These are phyloP conservation scores for Incumbomyces delicatus DNA, from an alignment of 2,329 filamentous ascomycete genomes.

Conservation along the genomic window DNA sequence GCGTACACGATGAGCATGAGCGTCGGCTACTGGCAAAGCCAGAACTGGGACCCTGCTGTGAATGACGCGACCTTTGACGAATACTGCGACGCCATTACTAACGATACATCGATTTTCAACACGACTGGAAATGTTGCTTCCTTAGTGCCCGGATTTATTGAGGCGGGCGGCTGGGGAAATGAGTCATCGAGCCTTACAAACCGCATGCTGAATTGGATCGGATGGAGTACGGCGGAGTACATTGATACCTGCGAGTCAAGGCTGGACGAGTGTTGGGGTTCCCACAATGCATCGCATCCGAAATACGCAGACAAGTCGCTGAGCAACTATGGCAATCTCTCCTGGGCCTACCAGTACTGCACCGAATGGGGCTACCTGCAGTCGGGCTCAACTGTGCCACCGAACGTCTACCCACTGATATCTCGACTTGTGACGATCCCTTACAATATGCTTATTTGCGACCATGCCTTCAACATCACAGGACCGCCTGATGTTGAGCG, in stretches of 20 bases:
- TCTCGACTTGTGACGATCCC: constrained; percentile 60
- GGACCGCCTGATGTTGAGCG: constrained; percentile 50
- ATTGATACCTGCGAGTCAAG: constrained; percentile 32
- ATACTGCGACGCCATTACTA: constrained; percentile 50
- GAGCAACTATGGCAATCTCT: constrained; percentile 34
- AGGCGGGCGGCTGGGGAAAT: constrained; percentile 38
- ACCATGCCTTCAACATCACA: constrained; percentile 59
- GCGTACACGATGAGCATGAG: constrained; percentile 36
- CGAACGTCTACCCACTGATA: constrained; percentile 55
- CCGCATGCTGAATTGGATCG: constrained; percentile 48
- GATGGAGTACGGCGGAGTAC: constrained; percentile 40
- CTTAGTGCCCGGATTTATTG: constrained; percentile 36
- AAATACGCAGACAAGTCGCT: constrained; percentile 37
- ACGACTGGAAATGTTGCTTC: constrained; percentile 30
- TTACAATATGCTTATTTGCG: constrained; percentile 54
- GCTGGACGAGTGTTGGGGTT: constrained; percentile 44
- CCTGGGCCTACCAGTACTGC: constrained; percentile 51
- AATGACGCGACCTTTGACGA: constrained; percentile 40
- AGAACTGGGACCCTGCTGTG: constrained; percentile 51
- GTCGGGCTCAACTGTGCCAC: constrained; percentile 60
- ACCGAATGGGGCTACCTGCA: constrained; percentile 66
- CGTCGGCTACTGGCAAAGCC: constrained; percentile 44
- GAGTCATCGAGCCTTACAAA: constrained; percentile 36
- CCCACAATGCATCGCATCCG: constrained; percentile 35
- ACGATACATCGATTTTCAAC: constrained; percentile 30